These are phyloP conservation scores for Boletus subparvulus DNA, from an alignment of 768 basidiomycete species.

Conservation along the genomic window DNA sequence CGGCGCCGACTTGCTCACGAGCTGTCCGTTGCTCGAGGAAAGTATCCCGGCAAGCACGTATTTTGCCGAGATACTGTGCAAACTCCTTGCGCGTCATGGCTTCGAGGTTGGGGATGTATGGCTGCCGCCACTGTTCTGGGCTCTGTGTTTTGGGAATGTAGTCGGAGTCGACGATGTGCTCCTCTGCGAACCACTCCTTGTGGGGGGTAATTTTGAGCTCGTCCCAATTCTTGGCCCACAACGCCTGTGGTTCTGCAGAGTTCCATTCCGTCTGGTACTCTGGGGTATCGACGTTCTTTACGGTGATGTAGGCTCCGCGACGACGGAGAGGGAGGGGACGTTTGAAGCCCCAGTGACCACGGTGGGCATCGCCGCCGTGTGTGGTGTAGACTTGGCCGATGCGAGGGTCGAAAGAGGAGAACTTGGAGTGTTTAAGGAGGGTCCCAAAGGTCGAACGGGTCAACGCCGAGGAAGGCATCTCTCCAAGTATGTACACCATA, in stretches of 20 bases:
- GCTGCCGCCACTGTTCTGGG: conserved; percentile 21
- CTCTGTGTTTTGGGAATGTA: conserved; percentile 17
- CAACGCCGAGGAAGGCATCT: conserved; percentile 24
- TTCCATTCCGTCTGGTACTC: conserved; percentile 80
- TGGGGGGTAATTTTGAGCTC: conserved; percentile 43
- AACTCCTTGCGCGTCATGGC: conserved; percentile 63
- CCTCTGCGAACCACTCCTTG: conserved; percentile 14
- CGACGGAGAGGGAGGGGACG: conserved; percentile 71
- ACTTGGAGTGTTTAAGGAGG: conserved; percentile 79
- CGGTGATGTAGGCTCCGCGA: conserved; percentile 61
- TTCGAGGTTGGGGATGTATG: conserved; percentile 50
- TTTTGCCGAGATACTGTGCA: conserved; percentile 53
- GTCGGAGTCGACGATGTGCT: conserved; percentile 28
- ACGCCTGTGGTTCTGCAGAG: conserved; percentile 61
- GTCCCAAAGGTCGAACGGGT: conserved; percentile 70
- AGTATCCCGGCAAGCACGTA: conserved; percentile 53
- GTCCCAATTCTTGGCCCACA: conserved; percentile 65
- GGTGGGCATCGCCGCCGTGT: conserved; percentile 63
- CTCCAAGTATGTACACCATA: background rate
- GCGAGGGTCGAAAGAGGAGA: conserved; percentile 72
- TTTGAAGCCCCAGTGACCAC: conserved; percentile 86
- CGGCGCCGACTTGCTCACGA: conserved; percentile 15
- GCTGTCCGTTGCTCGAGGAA: conserved; percentile 47
- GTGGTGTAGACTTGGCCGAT: conserved; percentile 80
- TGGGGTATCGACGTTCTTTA: conserved; percentile 66